Conservation (phyloP, 768 basidiomycete species). For the Rossbeevera mucosa region DNA sequence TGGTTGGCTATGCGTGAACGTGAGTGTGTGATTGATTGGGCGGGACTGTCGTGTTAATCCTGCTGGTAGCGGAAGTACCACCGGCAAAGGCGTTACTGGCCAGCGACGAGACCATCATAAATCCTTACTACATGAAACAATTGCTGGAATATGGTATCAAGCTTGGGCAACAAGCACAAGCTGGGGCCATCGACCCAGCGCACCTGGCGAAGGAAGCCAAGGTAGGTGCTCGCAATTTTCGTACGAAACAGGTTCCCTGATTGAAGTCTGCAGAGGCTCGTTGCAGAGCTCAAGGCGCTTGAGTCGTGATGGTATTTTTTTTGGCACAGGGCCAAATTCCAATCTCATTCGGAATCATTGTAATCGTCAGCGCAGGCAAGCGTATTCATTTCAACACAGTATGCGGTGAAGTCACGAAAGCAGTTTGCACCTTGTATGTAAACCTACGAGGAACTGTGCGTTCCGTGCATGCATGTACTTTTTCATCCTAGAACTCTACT, state of each 20-base stretch:
- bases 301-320: constrained; percentile 29
- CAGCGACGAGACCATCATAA: constrained; percentile 65
- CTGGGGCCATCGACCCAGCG: constrained; percentile 42
- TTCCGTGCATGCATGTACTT: constrained; percentile 21
- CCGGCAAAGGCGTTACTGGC: constrained; percentile 34
- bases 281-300: constrained; percentile 55
- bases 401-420: constrained; percentile 23
- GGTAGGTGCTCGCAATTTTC: constrained; percentile 34
- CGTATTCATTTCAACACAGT: constrained; percentile 24
- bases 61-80: constrained; percentile 22
- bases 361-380: constrained; percentile 23
- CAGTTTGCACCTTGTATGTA: constrained; percentile 30
- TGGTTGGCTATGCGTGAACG: constrained; percentile 62
- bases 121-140: constrained; percentile 76
- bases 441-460: constrained; percentile 19
- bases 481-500: constrained; percentile 18
- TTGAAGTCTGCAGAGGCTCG: constrained; percentile 45
- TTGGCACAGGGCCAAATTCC: constrained; percentile 1
- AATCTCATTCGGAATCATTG: constrained; percentile 16
- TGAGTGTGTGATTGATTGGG: constrained; percentile 10
- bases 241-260: neutral
- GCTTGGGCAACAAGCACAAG: constrained; percentile 43
- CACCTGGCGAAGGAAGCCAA: constrained; percentile 50
- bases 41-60: neutral
- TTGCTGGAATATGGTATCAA: constrained; percentile 66